Base-by-base conservation (phyloP, 2,329 filamentous ascomycete genomes). In the Arthrinium phaeospermum region DNA sequence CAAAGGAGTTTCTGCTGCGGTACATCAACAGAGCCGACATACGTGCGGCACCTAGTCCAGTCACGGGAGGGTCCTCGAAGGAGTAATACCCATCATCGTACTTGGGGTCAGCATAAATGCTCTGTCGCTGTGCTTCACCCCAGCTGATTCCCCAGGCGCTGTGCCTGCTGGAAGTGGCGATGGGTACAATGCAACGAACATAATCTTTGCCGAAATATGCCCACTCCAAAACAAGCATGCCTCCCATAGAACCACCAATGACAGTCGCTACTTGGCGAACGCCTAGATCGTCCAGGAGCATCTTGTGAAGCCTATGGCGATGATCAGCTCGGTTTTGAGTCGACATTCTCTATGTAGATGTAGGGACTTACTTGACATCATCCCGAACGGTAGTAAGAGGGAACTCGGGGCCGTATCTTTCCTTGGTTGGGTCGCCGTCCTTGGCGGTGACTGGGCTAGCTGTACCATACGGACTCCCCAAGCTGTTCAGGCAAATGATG, bases 11-110 rank as follows among this genome's bases (percentile, higher is more conserved):
- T 70, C 96, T 93, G 81, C 95, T 98, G 76, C 96, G 91, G 84
- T 99, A 99, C 8, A 96, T 99, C 77, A 99, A 86, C 49, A 99
- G 89, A 1, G 96, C 96, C 72, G 95, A 94, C 96, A 99, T 99
- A 78, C 96, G 94, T 37, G 96, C 96, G 10, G 96, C 96, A 16
- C 95, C 95, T 2, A 99, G 89, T 0, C 96, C 96, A 0, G 95
- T 93, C 0, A 91, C 86, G 0, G 96, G 96, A 46, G 95, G 95
- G 77, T 98, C 94, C 45, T 93, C 89, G 78, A 96, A 97, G 0
- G 91, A 79, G 81, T 98, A 99, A 84, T 98, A 98, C 64, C 96
- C 96, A 79, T 98, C 95, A 74, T 98, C 95, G 82, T 99, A 99
- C 85, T 98, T 98, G 45, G 96, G 96, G 81, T 99, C 96, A 51